These are phyloP conservation scores for Aspergillus mulundensis DNA, from an alignment of 495 filamentous ascomycete species.

Conservation along the genomic window DNA sequence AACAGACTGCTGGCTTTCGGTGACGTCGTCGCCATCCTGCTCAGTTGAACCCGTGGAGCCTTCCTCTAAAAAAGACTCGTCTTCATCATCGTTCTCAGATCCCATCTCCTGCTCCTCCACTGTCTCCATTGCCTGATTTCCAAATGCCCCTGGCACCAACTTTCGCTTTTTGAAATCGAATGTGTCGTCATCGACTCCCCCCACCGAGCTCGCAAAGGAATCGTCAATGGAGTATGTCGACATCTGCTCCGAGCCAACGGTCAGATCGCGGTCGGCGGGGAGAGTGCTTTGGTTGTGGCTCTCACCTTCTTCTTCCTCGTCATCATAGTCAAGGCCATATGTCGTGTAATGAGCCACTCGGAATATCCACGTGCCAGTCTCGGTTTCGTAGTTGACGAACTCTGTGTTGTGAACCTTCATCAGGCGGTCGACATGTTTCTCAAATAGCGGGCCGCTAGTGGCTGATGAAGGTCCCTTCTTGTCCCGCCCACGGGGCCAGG, in stretches of 20 bases:
- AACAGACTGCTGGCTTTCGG: slow-evolving; percentile 51
- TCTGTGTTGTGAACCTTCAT: slow-evolving; percentile 71
- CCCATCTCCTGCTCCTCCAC: slow-evolving; percentile 41
- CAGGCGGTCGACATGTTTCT: slow-evolving; percentile 79
- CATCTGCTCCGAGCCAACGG: slow-evolving; percentile 41
- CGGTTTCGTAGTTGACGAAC: slow-evolving; percentile 71
- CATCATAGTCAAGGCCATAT: slow-evolving; percentile 86
- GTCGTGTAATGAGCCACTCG: slow-evolving; percentile 91
- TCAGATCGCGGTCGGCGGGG: slow-evolving; percentile 28
- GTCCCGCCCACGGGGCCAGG: slow-evolving; percentile 74
- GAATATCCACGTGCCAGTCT: slow-evolving; percentile 86
- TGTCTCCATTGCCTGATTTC: slow-evolving; percentile 52
- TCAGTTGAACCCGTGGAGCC: slow-evolving; percentile 79
- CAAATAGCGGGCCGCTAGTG: slow-evolving; percentile 54
- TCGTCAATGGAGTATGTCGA: slow-evolving; percentile 49
- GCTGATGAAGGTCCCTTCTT: slow-evolving; percentile 50
- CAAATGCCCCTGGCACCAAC: slow-evolving; percentile 75
- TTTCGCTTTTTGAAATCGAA: slow-evolving; percentile 76
- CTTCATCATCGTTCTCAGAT: slow-evolving; percentile 37
- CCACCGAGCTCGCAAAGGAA: slow-evolving; percentile 43
- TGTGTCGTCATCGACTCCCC: slow-evolving; percentile 67
- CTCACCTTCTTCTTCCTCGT: slow-evolving; percentile 62
- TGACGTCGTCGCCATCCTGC: slow-evolving; percentile 56
- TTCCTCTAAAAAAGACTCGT: slow-evolving; percentile 86
- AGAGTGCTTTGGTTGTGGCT: slow-evolving; percentile 51